Percentiles rank a stretch among this genome's conserved stretches.
Evolutionary conservation across 75 land plant species (phyloP).

Genomic region (Picea glauca): DNA sequence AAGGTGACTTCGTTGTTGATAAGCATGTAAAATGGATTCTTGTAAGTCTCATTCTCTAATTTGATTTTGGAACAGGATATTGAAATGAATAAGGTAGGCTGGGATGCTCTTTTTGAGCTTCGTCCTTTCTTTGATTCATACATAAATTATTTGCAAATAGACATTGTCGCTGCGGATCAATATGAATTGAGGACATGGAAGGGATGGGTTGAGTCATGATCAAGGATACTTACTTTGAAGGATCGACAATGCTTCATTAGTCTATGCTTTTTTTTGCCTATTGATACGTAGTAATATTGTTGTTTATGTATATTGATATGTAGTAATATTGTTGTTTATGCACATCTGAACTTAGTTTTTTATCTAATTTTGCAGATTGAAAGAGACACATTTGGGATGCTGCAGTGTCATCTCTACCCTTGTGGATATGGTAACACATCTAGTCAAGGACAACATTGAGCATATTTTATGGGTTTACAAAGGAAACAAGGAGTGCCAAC

Average conservation of each 20-base stretch:
- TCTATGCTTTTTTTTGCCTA: background rate
- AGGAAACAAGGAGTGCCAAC: constrained; percentile 34
- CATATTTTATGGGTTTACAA: constrained; percentile 49
- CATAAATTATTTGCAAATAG: constrained; percentile 43
- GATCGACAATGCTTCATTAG: constrained; percentile 1
- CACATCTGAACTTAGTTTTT: background rate
- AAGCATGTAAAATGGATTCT: background rate
- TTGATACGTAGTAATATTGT: too few relatives aligned
- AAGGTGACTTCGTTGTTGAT: background rate
- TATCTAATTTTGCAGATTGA: constrained; percentile 19
- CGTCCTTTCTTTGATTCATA: constrained; percentile 37
- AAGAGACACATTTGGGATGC: constrained; percentile 37
- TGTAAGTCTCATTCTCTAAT: background rate
- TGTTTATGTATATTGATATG: background rate
- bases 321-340: too few relatives aligned
- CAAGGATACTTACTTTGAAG: constrained; percentile 38
- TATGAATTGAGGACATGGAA: constrained; percentile 44
- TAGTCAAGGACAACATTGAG: constrained; percentile 23
- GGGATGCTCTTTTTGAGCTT: constrained; percentile 30
- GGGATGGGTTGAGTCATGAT: constrained; percentile 54
- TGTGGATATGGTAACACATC: constrained; percentile 25
- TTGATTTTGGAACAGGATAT: constrained; percentile 14
- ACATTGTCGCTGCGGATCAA: constrained; percentile 23
- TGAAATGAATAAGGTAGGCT: constrained; percentile 32
- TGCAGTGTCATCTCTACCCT: constrained; percentile 40